phyloP scores from a whole-genome alignment of 495 filamentous ascomycete genomes.

The Penicillium verhagenii region DNA sequence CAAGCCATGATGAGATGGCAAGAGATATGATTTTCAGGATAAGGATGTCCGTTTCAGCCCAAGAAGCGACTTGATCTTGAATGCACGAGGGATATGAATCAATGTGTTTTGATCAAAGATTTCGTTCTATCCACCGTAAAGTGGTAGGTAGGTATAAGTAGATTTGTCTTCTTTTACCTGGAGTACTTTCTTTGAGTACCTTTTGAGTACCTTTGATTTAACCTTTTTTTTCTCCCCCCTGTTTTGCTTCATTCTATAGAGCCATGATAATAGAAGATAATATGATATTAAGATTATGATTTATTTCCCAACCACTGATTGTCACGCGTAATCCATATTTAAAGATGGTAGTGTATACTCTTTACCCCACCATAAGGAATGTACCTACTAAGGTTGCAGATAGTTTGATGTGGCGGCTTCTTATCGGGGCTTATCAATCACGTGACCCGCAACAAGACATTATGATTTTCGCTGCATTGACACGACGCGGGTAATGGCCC shows the following conservation, averaged over 20 bases:
- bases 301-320: not conserved
- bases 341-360: not conserved
- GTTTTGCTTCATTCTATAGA: not conserved
- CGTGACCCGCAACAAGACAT: constrained; percentile 19
- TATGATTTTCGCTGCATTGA: constrained; percentile 15
- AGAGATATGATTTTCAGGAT: constrained; percentile 10
- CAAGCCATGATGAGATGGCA: constrained; percentile 6
- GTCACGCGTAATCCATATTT: not conserved
- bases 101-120: constrained; percentile 13
- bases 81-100: constrained; percentile 17
- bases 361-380: not conserved
- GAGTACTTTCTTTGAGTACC: too few relatives aligned
- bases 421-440: constrained; percentile 18
- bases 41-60: not conserved
- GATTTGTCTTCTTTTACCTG: not conserved
- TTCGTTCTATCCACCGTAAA: not conserved
- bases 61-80: constrained; percentile 1
- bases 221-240: not conserved
- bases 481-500: constrained; percentile 22
- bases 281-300: not conserved
- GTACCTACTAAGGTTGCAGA: not conserved
- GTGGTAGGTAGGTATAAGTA: not conserved
- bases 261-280: not conserved
- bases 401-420: not conserved
- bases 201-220: not conserved